phyloP scores from a whole-genome alignment of 2,329 filamentous ascomycete genomes.

The Aspergillus sp. region DNA sequence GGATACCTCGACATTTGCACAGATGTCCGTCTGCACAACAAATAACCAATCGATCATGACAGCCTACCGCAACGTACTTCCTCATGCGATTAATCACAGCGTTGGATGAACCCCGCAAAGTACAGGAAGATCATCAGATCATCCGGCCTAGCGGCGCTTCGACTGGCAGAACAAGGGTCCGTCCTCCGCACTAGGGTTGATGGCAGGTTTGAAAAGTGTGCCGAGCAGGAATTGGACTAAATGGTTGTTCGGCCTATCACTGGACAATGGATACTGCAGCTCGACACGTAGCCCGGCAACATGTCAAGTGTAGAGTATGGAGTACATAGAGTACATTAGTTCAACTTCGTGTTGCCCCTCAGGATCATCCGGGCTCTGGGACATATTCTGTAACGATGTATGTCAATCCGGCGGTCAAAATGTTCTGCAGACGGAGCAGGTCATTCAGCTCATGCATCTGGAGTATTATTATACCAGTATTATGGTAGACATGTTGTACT shows the following conservation, averaged over 20 bases:
- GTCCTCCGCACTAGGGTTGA: background rate
- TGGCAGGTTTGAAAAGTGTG: too few species aligned
- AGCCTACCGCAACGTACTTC: too few species aligned
- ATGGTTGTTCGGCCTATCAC: too few species aligned
- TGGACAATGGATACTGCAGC: too few species aligned
- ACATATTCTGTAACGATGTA: background rate
- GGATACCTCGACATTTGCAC: too few species aligned
- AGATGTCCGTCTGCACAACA: too few species aligned
- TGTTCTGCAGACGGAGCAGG: background rate
- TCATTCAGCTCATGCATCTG: too few species aligned
- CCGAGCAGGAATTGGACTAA: background rate
- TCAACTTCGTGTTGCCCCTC: background rate
- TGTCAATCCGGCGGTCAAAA: background rate
- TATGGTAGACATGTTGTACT: too few species aligned
- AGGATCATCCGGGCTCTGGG: background rate
- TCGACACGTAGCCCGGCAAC: background rate
- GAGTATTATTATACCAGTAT: too few species aligned
- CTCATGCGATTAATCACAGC: too few species aligned
- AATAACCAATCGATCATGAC: too few species aligned
- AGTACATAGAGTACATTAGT: background rate
- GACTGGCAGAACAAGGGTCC: background rate
- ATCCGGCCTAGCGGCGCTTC: conserved; percentile 5
- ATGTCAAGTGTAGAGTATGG: background rate
- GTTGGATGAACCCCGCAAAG: conserved; percentile 9
- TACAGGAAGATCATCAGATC: conserved; percentile 12